Base-by-base conservation (phyloP, 2,329 filamentous ascomycete genomes). In the Stagonosporopsis chrysanthemi region DNA sequence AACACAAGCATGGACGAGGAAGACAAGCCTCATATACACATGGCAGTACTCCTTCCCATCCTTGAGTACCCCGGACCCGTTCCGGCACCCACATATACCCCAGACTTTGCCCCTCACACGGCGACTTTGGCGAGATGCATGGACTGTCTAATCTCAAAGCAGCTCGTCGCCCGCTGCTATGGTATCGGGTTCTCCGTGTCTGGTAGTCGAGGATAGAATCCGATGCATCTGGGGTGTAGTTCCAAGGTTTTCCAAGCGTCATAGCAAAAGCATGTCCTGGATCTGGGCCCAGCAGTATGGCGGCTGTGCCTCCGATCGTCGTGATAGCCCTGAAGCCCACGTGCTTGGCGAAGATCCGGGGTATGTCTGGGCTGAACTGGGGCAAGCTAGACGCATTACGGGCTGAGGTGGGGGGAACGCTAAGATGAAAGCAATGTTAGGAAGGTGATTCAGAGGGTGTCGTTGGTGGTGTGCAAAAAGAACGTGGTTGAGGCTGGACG, bases 11-110 rank as follows among this genome's bases (percentile, higher is more conserved):
- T 47, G 29, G 47, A 52, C 43, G 54, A 52, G 48, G 48, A 23
- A 31, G 26, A 48, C 49, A 52, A 52, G 44, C 48, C 44, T 57
- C 54, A 57, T 57, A 57, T 57, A 57, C 54, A 12, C 53, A 56
- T 19, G 22, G n/a, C n/a, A 12, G 24, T 47, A 17, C 24, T 15
- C 38, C 38, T 33, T 33, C 43, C 43, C 43, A 52, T 23, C 31
- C 7, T 41, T 24, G 12, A 47, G 40, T 57, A 48, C 54, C 54
- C 54, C 54, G 52, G 48, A 49, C 26, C 33, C 54, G 48, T 52
- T 52, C 48, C 44, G 44, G 48, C 29, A 19, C 48, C 43, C 54
- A 40, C 54, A 57, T 49, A 45, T 57, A 48, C 54, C 54, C 54
- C 54, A 52, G 48, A 45, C 23, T 47, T 49, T n/a, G 43, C 38